Conservation (phyloP, 2,329 filamentous ascomycete genomes). For the Aspergillus persii region DNA sequence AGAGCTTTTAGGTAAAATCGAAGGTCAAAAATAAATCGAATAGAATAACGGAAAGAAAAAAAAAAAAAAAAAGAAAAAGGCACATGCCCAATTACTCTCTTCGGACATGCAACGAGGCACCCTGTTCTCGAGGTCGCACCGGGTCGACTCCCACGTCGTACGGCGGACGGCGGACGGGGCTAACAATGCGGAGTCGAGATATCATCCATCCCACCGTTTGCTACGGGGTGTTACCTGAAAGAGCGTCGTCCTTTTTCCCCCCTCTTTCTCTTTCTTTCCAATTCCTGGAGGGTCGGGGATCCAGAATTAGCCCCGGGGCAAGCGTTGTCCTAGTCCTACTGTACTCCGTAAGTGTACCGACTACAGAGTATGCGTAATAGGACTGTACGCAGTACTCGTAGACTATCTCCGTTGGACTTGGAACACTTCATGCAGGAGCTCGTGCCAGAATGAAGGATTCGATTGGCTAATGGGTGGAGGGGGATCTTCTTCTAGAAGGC, state of each 20-base stretch:
- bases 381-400: too few relatives aligned
- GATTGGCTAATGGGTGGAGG: slow-evolving; percentile 11
- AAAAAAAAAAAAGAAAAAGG: too few relatives aligned
- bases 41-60: background rate
- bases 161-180: background rate
- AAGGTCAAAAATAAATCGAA: too few relatives aligned
- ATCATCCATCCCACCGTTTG: background rate
- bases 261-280: too few relatives aligned
- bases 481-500: slow-evolving; percentile 12
- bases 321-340: background rate
- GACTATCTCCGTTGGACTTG: background rate
- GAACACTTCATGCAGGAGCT: background rate
- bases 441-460: background rate
- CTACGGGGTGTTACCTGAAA: background rate
- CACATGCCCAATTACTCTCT: background rate
- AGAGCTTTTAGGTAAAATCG: too few relatives aligned
- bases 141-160: background rate
- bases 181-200: background rate
- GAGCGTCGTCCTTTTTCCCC: too few relatives aligned
- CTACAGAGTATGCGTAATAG: too few relatives aligned
- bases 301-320: background rate
- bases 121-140: background rate
- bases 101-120: background rate
- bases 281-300: background rate
- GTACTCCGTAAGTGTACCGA: too few relatives aligned